phyloP scores from a whole-genome alignment of 805 yeast species.

The Zygosaccharomyces pseudorouxii region DNA sequence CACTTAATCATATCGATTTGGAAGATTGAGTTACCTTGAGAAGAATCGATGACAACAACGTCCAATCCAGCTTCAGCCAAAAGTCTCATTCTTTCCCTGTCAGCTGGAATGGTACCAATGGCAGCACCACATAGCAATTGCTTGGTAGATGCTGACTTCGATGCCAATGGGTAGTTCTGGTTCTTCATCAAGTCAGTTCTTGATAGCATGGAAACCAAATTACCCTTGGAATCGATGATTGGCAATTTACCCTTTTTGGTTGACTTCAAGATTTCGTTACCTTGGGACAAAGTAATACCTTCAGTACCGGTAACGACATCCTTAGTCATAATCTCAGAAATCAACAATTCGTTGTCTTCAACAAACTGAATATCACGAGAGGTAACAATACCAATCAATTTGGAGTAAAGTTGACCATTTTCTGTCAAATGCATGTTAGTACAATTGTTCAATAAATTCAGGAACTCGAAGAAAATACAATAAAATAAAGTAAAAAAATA shows the following conservation, averaged over 20 bases:
- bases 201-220: conserved; percentile 81
- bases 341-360: conserved; percentile 59
- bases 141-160: conserved; percentile 87
- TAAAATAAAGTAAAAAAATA: too few species aligned
- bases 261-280: conserved; percentile 83
- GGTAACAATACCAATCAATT: conserved; percentile 90
- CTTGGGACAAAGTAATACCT: conserved; percentile 79
- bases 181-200: conserved; percentile 97
- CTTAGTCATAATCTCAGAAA: conserved; percentile 82
- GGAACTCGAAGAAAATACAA: neutral
- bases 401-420: conserved; percentile 79
- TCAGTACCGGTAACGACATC: conserved; percentile 78
- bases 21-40: conserved; percentile 96
- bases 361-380: conserved; percentile 96
- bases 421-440: conserved; percentile 42
- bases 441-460: neutral
- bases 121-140: conserved; percentile 99
- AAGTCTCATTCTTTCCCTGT: conserved; percentile 74
- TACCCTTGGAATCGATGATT: conserved; percentile 72
- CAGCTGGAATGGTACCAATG: conserved; percentile 88
- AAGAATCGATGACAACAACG: conserved; percentile 91
- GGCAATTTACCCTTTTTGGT: conserved; percentile 98
- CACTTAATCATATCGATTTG: conserved; percentile 90
- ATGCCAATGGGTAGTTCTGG: conserved; percentile 87
- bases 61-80: conserved; percentile 95